phyloP scores from a whole-genome alignment of 257 asterid genomes.

The Pogostemon cablin region DNA sequence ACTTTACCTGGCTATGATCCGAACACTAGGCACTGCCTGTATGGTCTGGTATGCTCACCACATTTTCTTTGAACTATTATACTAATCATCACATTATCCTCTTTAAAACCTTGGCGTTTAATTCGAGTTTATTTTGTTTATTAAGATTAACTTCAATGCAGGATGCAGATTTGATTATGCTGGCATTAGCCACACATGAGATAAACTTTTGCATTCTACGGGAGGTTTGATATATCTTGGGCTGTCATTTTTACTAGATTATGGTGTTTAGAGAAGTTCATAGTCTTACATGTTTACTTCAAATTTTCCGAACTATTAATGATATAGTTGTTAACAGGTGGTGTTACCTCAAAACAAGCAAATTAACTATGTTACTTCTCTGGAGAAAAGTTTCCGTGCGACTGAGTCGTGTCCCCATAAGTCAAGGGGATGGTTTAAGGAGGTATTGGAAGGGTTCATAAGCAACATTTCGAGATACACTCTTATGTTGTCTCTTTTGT shows the following conservation, averaged over 20 bases:
- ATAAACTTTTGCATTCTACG: conserved; percentile 60
- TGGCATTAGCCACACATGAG: conserved; percentile 70
- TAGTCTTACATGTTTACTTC: background rate
- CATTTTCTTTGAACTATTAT: background rate
- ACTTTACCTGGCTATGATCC: conserved; percentile 53
- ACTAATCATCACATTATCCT: background rate
- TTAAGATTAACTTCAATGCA: conserved; percentile 25
- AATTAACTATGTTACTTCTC: background rate
- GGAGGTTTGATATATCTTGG: conserved; percentile 50
- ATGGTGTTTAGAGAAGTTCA: background rate
- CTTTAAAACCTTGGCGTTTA: background rate
- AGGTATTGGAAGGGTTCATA: background rate
- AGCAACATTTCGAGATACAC: background rate
- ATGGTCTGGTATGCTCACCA: conserved; percentile 53
- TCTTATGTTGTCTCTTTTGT: background rate
- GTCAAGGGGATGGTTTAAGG: conserved; percentile 15
- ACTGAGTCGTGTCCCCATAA: conserved; percentile 9
- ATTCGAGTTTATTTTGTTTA: background rate
- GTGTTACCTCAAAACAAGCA: conserved; percentile 9
- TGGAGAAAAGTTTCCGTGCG: background rate
- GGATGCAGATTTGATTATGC: conserved; percentile 78
- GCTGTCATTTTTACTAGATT: background rate
- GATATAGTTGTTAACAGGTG: conserved; percentile 21
- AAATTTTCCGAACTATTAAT: background rate
- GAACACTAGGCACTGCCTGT: conserved; percentile 63